These are phyloP conservation scores for Sporobolomyces roseus DNA, from an alignment of 768 basidiomycete species.

Conservation along the genomic window DNA sequence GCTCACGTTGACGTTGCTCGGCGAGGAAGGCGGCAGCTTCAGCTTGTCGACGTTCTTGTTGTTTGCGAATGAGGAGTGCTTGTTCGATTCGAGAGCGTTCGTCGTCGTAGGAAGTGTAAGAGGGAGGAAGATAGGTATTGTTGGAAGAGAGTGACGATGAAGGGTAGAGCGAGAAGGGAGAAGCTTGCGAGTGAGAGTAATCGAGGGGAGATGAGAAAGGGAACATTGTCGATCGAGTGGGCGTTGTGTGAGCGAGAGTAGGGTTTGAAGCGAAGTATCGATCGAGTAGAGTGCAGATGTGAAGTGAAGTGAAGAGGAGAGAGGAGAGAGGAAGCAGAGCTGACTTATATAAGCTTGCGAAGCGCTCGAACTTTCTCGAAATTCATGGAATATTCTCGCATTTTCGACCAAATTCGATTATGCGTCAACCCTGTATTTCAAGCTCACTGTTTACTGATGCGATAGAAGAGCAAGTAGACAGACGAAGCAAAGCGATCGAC, in stretches of 20 bases:
- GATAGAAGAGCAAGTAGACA: conserved; percentile 21
- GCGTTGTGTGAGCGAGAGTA: neutral
- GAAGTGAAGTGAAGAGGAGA: neutral
- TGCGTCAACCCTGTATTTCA: too few species aligned
- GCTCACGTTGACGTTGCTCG: neutral
- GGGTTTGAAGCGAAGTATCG: neutral
- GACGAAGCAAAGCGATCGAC: conserved; percentile 44
- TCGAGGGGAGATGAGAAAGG: neutral
- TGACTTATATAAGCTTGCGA: neutral
- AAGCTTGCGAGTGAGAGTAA: neutral
- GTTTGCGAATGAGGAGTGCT: neutral
- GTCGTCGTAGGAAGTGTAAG: too few species aligned
- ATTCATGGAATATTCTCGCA: neutral
- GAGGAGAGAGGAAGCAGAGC: neutral
- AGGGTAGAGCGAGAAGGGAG: neutral
- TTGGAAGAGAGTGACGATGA: too few species aligned
- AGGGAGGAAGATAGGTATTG: too few species aligned
- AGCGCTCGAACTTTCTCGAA: conserved; percentile 2
- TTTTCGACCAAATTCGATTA: neutral
- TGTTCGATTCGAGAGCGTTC: too few species aligned
- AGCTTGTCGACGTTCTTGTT: neutral
- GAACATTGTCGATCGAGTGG: too few species aligned
- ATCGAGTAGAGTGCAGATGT: neutral
- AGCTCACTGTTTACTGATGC: neutral
- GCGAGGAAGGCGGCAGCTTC: neutral